Percentiles rank a stretch among this genome's conserved stretches.
phyloP scores from a whole-genome alignment of 495 filamentous ascomycete species.

The Neurospora terricola region DNA sequence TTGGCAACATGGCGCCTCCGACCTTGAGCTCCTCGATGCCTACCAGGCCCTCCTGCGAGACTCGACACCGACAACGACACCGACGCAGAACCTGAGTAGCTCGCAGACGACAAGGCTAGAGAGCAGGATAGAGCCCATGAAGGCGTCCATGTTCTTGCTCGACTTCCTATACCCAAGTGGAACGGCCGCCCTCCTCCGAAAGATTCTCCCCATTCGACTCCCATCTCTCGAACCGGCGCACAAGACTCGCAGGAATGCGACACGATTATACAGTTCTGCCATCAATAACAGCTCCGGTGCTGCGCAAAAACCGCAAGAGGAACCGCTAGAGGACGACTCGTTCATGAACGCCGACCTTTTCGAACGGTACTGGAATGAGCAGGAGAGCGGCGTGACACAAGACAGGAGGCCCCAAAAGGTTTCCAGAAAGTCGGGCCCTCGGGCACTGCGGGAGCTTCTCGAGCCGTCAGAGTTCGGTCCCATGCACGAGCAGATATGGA shows the following conservation, averaged over 20 bases:
- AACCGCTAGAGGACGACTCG: neutral
- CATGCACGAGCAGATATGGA: slow-evolving; percentile 18
- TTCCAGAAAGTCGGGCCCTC: neutral
- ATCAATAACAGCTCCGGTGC: neutral
- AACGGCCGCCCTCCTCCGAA: slow-evolving; percentile 38
- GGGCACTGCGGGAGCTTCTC: slow-evolving; percentile 1
- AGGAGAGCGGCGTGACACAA: neutral
- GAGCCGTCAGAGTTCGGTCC: neutral
- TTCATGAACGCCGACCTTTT: neutral
- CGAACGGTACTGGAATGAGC: neutral
- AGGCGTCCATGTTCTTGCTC: slow-evolving; percentile 37
- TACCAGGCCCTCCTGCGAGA: slow-evolving; percentile 33
- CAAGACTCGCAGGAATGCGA: neutral
- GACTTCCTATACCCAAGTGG: slow-evolving; percentile 56
- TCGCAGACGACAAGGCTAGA: slow-evolving; percentile 7
- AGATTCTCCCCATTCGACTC: slow-evolving; percentile 13
- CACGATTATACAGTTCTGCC: slow-evolving; percentile 9
- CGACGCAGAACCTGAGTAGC: neutral
- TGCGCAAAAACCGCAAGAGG: neutral
- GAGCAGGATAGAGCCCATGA: slow-evolving; percentile 18
- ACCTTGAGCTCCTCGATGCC: slow-evolving; percentile 43
- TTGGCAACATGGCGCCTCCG: slow-evolving; percentile 53
- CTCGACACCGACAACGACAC: neutral
- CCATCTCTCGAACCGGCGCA: slow-evolving; percentile 4
- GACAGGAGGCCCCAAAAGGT: neutral